Conservation (phyloP, 2,329 filamentous ascomycete genomes). For the Fusarium sp. region DNA sequence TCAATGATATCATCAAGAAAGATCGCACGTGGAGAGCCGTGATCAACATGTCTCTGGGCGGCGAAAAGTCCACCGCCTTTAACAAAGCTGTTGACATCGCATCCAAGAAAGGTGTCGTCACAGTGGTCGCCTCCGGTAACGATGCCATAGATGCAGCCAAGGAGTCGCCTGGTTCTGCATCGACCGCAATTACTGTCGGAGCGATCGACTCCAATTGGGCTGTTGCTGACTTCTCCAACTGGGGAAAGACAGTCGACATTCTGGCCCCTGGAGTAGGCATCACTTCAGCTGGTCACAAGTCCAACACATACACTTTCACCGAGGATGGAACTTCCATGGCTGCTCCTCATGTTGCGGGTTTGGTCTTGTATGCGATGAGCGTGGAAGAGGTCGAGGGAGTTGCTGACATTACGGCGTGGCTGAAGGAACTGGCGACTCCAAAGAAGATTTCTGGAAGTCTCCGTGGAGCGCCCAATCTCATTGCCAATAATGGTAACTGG, state of each 20-base stretch:
- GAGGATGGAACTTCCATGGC: constrained; percentile 63
- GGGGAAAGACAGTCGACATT: constrained; percentile 54
- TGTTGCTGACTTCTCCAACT: constrained; percentile 56
- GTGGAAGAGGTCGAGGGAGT: constrained; percentile 3
- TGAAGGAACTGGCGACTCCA: background rate
- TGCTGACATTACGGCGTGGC: background rate
- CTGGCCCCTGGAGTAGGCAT: constrained; percentile 56
- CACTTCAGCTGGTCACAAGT: constrained; percentile 49
- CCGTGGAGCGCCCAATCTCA: constrained; percentile 1
- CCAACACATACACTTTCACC: constrained; percentile 44
- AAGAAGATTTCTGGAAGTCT: constrained; percentile 2
- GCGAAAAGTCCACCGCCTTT: constrained; percentile 8
- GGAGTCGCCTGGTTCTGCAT: constrained; percentile 38
- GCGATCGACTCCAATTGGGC: constrained; percentile 46
- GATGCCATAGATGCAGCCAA: constrained; percentile 14
- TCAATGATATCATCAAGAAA: constrained; percentile 45
- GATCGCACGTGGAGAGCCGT: constrained; percentile 47
- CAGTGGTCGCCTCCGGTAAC: constrained; percentile 49
- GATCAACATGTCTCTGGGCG: constrained; percentile 56
- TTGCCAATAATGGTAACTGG: constrained; percentile 9
- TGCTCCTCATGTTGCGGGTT: constrained; percentile 61
- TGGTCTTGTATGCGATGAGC: constrained; percentile 54
- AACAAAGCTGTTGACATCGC: constrained; percentile 36
- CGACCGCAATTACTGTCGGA: constrained; percentile 42
- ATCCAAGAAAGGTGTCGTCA: constrained; percentile 45